Evolutionary conservation across 106 monocot species (phyloP).

Genomic region (Dendrobium officinale): DNA sequence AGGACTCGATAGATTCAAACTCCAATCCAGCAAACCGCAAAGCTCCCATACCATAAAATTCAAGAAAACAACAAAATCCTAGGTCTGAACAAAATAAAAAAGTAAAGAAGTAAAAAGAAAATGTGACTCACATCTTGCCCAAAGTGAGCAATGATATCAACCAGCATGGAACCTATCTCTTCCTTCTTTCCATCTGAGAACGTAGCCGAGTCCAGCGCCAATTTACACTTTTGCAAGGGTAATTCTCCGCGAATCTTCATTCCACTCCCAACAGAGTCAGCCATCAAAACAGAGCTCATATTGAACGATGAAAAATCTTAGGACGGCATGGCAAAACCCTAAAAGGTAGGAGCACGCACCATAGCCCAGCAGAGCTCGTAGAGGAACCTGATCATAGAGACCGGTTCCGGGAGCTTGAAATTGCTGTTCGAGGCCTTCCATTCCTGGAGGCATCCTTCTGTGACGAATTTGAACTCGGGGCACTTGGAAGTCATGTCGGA

Average conservation of each 20-base stretch:
- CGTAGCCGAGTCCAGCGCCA: slow-evolving; percentile 63
- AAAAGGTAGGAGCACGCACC: slow-evolving; percentile 28
- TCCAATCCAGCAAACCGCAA: not conserved
- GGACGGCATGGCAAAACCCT: slow-evolving; percentile 3
- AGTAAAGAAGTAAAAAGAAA: not conserved
- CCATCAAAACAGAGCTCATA: not conserved
- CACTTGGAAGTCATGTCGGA: slow-evolving; percentile 26
- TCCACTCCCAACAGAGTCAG: slow-evolving; percentile 4
- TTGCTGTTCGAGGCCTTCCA: slow-evolving; percentile 45
- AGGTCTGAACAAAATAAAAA: not conserved
- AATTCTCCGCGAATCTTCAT: slow-evolving; percentile 73
- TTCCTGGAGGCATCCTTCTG: slow-evolving; percentile 46
- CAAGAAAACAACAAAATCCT: not conserved
- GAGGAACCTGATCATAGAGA: slow-evolving; percentile 58
- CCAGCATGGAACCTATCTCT: slow-evolving; percentile 59
- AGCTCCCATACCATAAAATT: not conserved
- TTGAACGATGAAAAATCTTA: slow-evolving; percentile 1
- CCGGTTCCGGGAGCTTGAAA: slow-evolving; percentile 43
- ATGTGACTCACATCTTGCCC: slow-evolving; percentile 73
- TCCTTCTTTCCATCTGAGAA: slow-evolving; percentile 35
- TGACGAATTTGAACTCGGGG: slow-evolving; percentile 58
- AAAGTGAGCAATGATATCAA: slow-evolving; percentile 74
- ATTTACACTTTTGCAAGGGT: slow-evolving; percentile 66
- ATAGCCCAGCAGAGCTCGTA: slow-evolving; percentile 85
- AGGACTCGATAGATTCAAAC: not conserved